Evolutionary conservation across 1,284 basidiomycete genomes (phyloP).

Genomic region (Naganishia liquefaciens): DNA sequence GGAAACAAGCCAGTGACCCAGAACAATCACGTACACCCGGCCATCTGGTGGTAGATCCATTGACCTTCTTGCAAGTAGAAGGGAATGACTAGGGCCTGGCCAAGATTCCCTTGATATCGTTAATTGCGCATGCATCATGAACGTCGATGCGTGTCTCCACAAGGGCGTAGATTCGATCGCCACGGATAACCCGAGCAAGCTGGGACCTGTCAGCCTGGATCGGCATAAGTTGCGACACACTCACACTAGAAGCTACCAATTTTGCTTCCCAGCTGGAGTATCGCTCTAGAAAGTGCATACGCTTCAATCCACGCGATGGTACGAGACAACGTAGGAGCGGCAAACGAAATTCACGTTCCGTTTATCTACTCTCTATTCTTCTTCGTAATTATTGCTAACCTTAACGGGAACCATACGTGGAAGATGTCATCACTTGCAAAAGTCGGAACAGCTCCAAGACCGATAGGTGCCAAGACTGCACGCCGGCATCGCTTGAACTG

Average conservation of each 20-base stretch:
- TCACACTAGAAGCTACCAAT: background rate
- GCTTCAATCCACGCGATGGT: slow-evolving; percentile 49
- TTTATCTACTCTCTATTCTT: slow-evolving; percentile 53
- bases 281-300: slow-evolving; percentile 51
- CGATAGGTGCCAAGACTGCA: too few relatives aligned
- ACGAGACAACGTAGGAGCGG: slow-evolving; percentile 50
- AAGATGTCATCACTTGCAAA: too few relatives aligned
- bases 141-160: background rate
- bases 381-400: slow-evolving; percentile 49
- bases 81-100: background rate
- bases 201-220: background rate
- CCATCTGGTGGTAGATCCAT: background rate
- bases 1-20: background rate
- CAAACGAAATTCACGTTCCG: slow-evolving; percentile 46
- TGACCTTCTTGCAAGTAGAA: background rate
- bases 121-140: background rate
- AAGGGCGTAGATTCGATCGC: background rate
- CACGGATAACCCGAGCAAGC: background rate
- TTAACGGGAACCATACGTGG: slow-evolving; percentile 14
- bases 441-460: too few relatives aligned
- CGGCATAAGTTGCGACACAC: background rate
- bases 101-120: background rate
- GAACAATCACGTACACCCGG: background rate
- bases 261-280: slow-evolving; percentile 42
- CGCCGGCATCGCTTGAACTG: background rate